Conservation (phyloP, 176 grass and related monocot species). For the Aegilops speltoides region DNA sequence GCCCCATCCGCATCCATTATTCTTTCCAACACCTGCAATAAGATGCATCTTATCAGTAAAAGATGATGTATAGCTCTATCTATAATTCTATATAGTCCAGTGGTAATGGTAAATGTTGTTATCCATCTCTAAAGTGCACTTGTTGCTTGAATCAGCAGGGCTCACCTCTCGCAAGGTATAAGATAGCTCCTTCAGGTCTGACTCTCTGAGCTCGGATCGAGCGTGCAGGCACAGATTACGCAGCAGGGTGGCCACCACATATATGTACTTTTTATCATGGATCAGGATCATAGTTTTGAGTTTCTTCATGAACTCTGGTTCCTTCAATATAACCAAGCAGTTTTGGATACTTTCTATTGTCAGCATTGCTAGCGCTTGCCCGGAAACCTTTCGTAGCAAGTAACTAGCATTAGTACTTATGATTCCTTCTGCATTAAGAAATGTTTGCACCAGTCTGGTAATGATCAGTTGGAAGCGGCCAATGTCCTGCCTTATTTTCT, state of each 20-base stretch:
- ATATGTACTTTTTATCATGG: background rate
- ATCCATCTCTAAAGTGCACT: background rate
- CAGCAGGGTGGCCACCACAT: background rate
- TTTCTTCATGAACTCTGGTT: background rate
- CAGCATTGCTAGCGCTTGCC: slow-evolving; percentile 2
- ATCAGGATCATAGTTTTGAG: slow-evolving; percentile 3
- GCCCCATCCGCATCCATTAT: background rate
- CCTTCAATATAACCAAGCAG: background rate
- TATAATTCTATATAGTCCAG: too few relatives aligned
- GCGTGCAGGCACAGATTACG: background rate
- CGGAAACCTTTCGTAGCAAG: background rate
- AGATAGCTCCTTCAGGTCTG: slow-evolving; percentile 2
- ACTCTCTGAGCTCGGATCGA: background rate
- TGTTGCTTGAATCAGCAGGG: background rate
- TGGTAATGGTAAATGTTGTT: too few relatives aligned
- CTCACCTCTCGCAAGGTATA: background rate
- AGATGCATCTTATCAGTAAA: background rate
- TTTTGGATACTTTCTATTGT: background rate
- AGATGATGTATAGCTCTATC: too few relatives aligned
- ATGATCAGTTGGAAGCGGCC: background rate
- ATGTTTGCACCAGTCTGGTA: background rate
- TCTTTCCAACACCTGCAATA: background rate
- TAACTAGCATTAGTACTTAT: background rate
- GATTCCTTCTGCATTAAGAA: background rate
- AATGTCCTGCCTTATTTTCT: background rate